Percentiles rank a stretch among this genome's conserved stretches.
Conservation (phyloP, 768 basidiomycete species). For the Hirschioporus abietinus region DNA sequence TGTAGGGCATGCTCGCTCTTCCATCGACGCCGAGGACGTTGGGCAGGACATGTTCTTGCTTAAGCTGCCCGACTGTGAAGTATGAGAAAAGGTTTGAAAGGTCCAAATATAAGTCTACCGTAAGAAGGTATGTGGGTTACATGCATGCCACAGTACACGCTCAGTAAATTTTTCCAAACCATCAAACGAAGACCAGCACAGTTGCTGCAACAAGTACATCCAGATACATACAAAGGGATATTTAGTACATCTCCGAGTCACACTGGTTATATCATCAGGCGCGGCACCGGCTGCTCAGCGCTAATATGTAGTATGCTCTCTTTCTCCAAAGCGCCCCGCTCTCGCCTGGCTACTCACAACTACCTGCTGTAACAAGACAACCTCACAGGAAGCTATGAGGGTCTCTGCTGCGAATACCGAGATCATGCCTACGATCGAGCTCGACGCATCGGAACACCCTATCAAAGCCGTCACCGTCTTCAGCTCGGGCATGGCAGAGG, state of each 20-base stretch:
- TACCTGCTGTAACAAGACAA: no score
- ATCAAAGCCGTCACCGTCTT: constrained; percentile 55
- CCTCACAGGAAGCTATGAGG: neutral
- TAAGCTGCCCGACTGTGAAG: neutral
- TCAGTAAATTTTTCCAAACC: no score
- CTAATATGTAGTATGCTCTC: neutral
- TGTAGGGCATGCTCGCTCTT: neutral
- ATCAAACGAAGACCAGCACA: no score
- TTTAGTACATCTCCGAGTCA: no score
- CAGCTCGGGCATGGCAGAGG: constrained; percentile 50
- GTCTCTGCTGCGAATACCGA: neutral
- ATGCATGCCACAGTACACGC: neutral
- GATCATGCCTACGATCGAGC: neutral
- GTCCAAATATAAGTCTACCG: neutral
- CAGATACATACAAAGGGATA: no score
- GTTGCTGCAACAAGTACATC: no score
- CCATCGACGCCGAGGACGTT: neutral
- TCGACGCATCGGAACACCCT: constrained; percentile 33
- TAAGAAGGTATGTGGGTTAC: neutral
- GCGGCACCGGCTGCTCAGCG: neutral
- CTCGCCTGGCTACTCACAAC: no score
- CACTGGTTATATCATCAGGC: neutral
- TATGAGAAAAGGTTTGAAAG: neutral
- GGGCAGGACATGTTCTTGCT: neutral
- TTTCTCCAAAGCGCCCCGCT: neutral